Conservation (phyloP, 306 rosid genomes). For the Castanea sativa region DNA sequence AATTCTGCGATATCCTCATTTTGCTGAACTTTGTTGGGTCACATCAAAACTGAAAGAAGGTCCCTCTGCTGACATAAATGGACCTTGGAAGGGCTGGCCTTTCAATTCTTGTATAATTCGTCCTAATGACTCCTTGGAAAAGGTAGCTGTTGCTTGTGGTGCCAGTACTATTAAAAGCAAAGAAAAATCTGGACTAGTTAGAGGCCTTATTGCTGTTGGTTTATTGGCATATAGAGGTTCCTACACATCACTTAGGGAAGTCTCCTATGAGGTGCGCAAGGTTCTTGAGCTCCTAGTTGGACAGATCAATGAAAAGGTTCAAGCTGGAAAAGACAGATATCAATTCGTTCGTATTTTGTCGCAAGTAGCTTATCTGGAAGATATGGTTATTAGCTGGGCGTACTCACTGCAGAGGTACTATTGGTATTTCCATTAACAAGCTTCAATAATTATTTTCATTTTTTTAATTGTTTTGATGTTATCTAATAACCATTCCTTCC, state of each 20-base stretch:
- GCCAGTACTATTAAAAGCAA: constrained; percentile 49
- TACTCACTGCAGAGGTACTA: constrained; percentile 71
- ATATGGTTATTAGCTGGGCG: constrained; percentile 87
- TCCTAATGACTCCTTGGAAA: constrained; percentile 51
- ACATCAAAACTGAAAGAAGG: constrained; percentile 91
- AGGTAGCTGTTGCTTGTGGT: constrained; percentile 41
- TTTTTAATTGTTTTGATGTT: constrained; percentile 17
- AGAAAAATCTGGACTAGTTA: constrained; percentile 64
- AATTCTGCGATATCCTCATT: constrained; percentile 86
- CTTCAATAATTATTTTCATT: constrained; percentile 4
- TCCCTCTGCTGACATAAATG: constrained; percentile 79
- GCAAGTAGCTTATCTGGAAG: constrained; percentile 95
- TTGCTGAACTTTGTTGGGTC: constrained; percentile 97
- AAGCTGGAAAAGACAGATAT: constrained; percentile 76
- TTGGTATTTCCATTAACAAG: constrained; percentile 13
- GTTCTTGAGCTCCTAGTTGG: constrained; percentile 74
- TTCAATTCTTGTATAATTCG: constrained; percentile 87
- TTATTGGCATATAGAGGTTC: constrained; percentile 83
- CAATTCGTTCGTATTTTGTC: constrained; percentile 80
- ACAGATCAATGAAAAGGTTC: constrained; percentile 59
- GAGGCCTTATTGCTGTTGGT: constrained; percentile 89
- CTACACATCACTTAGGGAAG: constrained; percentile 79
- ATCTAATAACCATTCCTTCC: constrained; percentile 34
- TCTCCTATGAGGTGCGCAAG: constrained; percentile 68
- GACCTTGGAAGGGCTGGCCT: constrained; percentile 99